Evolutionary conservation across 2,329 filamentous ascomycete species (phyloP).

Genomic region (Juglanconis oblonga): DNA sequence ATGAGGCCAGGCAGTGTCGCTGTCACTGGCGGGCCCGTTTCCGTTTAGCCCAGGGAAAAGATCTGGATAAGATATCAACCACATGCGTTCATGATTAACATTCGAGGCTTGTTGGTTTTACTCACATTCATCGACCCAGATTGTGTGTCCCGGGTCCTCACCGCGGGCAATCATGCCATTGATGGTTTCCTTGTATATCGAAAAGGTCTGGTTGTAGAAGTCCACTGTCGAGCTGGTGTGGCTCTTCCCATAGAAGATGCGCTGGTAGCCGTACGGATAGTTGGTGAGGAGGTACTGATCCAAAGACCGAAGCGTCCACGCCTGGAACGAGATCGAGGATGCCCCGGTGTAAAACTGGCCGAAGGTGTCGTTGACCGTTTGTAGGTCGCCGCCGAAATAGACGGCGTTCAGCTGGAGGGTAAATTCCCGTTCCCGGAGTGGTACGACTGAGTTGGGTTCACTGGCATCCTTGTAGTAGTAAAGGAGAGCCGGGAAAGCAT

Average conservation of each 20-base stretch:
- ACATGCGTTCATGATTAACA: neutral
- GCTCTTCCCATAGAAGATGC: slow-evolving; percentile 13
- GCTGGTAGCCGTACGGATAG: slow-evolving; percentile 13
- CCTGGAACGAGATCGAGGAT: neutral
- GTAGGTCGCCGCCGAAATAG: slow-evolving; percentile 11
- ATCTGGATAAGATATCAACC: neutral
- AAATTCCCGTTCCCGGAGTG: slow-evolving; percentile 9
- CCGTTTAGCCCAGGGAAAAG: slow-evolving; percentile 8
- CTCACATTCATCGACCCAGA: slow-evolving; percentile 16
- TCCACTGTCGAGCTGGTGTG: slow-evolving; percentile 4
- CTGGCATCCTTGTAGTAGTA: slow-evolving; percentile 10
- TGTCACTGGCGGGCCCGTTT: slow-evolving; percentile 3
- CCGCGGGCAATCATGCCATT: slow-evolving; percentile 9
- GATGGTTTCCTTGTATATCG: slow-evolving; percentile 12
- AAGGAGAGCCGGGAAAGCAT: slow-evolving; percentile 7
- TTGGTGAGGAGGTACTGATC: slow-evolving; percentile 14
- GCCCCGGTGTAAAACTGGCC: slow-evolving; percentile 7
- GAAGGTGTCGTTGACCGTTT: slow-evolving; percentile 1
- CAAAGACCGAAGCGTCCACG: slow-evolving; percentile 5
- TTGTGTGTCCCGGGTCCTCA: slow-evolving; percentile 9
- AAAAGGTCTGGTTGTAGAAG: slow-evolving; percentile 10
- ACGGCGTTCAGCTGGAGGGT: slow-evolving; percentile 10
- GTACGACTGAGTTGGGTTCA: slow-evolving; percentile 2
- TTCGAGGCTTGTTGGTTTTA: neutral
- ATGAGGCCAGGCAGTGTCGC: slow-evolving; percentile 13